These are phyloP conservation scores for Azolla pinnata DNA, from an alignment of 75 land plant species.

Conservation along the genomic window DNA sequence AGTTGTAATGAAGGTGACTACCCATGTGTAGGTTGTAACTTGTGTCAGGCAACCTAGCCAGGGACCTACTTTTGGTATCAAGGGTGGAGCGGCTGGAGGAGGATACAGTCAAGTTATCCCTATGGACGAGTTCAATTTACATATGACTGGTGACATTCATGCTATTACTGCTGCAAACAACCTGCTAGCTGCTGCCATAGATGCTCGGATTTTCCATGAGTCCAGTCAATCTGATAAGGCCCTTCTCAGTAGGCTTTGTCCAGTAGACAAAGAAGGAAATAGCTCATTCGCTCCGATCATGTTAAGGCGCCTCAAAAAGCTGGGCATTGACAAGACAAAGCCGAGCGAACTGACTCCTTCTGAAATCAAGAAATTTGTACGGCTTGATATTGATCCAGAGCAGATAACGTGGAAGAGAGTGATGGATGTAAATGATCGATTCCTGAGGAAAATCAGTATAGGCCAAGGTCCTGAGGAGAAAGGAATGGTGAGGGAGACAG, in stretches of 20 bases:
- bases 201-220: slow-evolving; percentile 88
- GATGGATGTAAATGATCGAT: slow-evolving; percentile 94
- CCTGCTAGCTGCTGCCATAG: slow-evolving; percentile 92
- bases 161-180: slow-evolving; percentile 98
- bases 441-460: slow-evolving; percentile 76
- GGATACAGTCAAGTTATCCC: slow-evolving; percentile 98
- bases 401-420: slow-evolving; percentile 95
- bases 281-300: slow-evolving; percentile 59
- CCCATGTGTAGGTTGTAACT: slow-evolving; percentile 62
- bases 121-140: slow-evolving; percentile 98
- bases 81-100: slow-evolving; percentile 98
- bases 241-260: slow-evolving; percentile 76
- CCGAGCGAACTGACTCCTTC: slow-evolving; percentile 77
- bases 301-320: slow-evolving; percentile 71
- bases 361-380: slow-evolving; percentile 59
- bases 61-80: slow-evolving; percentile 99
- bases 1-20: neutral
- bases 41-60: slow-evolving; percentile 94
- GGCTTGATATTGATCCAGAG: slow-evolving; percentile 75
- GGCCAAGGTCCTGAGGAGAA: slow-evolving; percentile 95
- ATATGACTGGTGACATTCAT: slow-evolving; percentile 93
- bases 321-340: slow-evolving; percentile 63
- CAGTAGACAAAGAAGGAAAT: slow-evolving; percentile 81
- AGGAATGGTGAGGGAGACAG: slow-evolving; percentile 88
- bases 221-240: slow-evolving; percentile 84